phyloP scores from a whole-genome alignment of 2,329 filamentous ascomycete genomes.

The Magnaporthiopsis poae region DNA sequence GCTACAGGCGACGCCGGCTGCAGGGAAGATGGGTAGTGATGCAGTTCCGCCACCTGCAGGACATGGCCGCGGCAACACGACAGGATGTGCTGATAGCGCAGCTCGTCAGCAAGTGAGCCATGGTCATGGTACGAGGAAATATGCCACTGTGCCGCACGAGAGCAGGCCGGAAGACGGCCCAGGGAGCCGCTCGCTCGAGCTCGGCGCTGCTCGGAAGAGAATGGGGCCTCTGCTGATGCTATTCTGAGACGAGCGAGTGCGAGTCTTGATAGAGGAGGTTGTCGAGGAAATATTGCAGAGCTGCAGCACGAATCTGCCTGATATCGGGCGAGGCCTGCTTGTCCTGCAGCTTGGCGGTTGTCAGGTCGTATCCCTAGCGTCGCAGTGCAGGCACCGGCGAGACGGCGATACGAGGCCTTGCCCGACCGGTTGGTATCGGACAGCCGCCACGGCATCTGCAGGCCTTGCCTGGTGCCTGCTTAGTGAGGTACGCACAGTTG shows the following conservation, averaged over 20 bases:
- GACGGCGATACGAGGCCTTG: neutral
- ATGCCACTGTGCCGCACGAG: neutral
- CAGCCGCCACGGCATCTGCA: neutral
- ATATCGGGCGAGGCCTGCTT: neutral
- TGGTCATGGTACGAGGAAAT: neutral
- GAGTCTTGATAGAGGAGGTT: neutral
- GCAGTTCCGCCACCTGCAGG: neutral
- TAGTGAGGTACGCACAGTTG: no score
- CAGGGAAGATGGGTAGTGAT: neutral
- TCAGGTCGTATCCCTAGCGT: neutral
- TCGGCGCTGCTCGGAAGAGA: neutral
- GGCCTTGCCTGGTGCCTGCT: neutral
- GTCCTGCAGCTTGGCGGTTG: neutral
- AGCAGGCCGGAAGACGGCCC: neutral
- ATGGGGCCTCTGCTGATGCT: neutral
- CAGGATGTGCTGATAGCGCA: neutral
- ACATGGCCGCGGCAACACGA: neutral
- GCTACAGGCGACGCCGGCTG: neutral
- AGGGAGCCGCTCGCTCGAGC: neutral
- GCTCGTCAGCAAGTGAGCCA: neutral
- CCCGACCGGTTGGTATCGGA: neutral
- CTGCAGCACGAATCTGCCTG: neutral
- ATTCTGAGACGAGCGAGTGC: neutral
- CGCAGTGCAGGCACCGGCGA: neutral
- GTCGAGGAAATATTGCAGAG: neutral